Conservation (phyloP, 768 basidiomycete genomes). For the Rhodotorula kratochvilovae region DNA sequence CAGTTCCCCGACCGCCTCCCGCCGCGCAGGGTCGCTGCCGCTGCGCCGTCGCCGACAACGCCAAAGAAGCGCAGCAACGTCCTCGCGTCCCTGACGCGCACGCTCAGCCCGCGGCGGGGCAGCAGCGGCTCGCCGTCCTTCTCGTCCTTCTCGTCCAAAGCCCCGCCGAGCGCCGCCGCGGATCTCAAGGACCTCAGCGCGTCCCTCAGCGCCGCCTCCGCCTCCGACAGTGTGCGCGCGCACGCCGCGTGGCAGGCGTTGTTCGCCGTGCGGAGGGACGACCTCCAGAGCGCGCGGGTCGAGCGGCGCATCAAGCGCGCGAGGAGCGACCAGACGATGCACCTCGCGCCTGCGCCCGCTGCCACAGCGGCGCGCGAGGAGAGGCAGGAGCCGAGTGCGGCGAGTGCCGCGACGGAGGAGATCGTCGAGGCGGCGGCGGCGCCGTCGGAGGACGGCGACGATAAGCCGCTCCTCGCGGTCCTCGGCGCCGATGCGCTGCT, state of each 20-base stretch:
- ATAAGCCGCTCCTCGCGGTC: background rate
- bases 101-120: slow-evolving; percentile 37
- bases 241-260: slow-evolving; percentile 77
- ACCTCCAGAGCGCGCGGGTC: slow-evolving; percentile 77
- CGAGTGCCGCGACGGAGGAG: slow-evolving; percentile 18
- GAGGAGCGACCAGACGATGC: slow-evolving; percentile 74
- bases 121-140: slow-evolving; percentile 52
- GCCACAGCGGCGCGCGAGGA: background rate
- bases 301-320: slow-evolving; percentile 85
- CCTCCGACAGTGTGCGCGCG: slow-evolving; percentile 60
- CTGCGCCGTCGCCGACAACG: slow-evolving; percentile 3
- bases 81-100: slow-evolving; percentile 34
- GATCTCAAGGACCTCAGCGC: slow-evolving; percentile 59
- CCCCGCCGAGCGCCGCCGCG: slow-evolving; percentile 32
- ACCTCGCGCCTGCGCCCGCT: slow-evolving; percentile 47
- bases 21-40: slow-evolving; percentile 43
- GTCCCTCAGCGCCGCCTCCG: slow-evolving; percentile 74
- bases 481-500: background rate
- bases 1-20: slow-evolving; percentile 60
- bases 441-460: background rate
- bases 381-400: background rate
- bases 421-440: background rate
- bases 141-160: slow-evolving; percentile 49
- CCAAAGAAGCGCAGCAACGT: slow-evolving; percentile 32
- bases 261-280: slow-evolving; percentile 76